Evolutionary conservation across 1,284 basidiomycete genomes (phyloP), one percentile per base, ranked within the genome.

Genomic region (Papiliotrema laurentii): DNA sequence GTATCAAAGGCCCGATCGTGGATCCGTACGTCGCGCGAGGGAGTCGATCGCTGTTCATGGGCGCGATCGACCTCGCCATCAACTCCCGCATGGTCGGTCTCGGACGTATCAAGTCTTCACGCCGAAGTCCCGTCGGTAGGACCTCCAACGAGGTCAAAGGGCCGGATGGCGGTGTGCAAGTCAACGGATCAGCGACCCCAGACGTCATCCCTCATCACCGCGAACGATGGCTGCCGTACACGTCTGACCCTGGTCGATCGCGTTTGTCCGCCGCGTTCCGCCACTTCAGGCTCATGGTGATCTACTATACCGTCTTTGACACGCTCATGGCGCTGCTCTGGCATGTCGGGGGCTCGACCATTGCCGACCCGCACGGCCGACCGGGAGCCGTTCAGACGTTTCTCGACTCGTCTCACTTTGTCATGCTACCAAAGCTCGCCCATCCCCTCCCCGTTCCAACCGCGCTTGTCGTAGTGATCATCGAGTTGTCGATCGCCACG

Each of bases 71-170:
- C 47, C 42, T 66, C 5, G 55, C 52, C 30, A 46, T 60, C 31
- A 69, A 69, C 51, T 61, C 62, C 5, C 56, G 68, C 10, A 57
- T 65, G 58, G 52, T 71, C n/a, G 64, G 64, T 4, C 49, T 70
- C 10, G 58, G 60, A 11, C 36, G 40, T 4, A 54, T 27, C 36
- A n/a, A 46, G 28, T 19, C 16, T 41, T n/a, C 44, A 36, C 1
- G n/a, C 21, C 9, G 26, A 34, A 31, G 16, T 31, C 30, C 16
- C 30, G 30, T 31, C 30, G 16, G 16, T 9, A 9, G 16, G 30
- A 16, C 19, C 24, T n/a, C 25, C 21, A 25, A 28, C 13, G 19
- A 38, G 40, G 33, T 43, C 1, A 22, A 38, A 2, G 37, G 46
- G 9, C 25, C 41, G n/a, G 50, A 55, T 19, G 53, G 51, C 19